Conservation (phyloP, 2,329 filamentous ascomycete species). For the Sclerotinia nivalis region DNA sequence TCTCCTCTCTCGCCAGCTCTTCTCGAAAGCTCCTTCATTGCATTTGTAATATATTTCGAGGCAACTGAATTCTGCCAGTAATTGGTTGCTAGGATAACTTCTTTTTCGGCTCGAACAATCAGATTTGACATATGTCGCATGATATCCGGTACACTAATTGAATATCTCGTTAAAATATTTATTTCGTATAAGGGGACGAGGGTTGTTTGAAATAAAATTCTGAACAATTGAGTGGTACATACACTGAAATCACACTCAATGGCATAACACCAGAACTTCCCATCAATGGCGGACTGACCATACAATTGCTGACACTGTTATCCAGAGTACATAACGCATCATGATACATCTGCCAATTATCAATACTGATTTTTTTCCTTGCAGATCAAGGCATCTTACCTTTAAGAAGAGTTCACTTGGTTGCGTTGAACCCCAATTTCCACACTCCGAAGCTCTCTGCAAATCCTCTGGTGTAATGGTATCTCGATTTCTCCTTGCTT, state of each 20-base stretch:
- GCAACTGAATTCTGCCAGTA: constrained; percentile 70
- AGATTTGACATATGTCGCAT: constrained; percentile 74
- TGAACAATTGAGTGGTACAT: constrained; percentile 25
- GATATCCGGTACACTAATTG: constrained; percentile 62
- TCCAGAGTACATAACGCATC: constrained; percentile 37
- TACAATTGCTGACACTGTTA: constrained; percentile 43
- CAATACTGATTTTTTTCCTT: background rate
- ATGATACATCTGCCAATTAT: constrained; percentile 35
- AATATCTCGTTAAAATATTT: constrained; percentile 28
- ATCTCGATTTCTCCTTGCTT: constrained; percentile 31
- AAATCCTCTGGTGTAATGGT: constrained; percentile 47
- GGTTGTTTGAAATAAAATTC: background rate
- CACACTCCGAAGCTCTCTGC: constrained; percentile 58
- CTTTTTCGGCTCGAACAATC: constrained; percentile 69
- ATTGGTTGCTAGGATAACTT: constrained; percentile 74
- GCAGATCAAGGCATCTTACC: constrained; percentile 42
- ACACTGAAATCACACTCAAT: constrained; percentile 66
- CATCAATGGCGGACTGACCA: constrained; percentile 59
- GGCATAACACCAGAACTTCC: constrained; percentile 65
- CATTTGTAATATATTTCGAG: constrained; percentile 65
- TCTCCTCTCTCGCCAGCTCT: constrained; percentile 59
- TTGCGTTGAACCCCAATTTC: constrained; percentile 62
- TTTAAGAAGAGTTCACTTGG: constrained; percentile 69
- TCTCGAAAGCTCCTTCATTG: constrained; percentile 66
- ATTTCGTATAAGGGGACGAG: background rate